Conservation (phyloP, 129 eudicot species). For the Flaveria linearis region DNA sequence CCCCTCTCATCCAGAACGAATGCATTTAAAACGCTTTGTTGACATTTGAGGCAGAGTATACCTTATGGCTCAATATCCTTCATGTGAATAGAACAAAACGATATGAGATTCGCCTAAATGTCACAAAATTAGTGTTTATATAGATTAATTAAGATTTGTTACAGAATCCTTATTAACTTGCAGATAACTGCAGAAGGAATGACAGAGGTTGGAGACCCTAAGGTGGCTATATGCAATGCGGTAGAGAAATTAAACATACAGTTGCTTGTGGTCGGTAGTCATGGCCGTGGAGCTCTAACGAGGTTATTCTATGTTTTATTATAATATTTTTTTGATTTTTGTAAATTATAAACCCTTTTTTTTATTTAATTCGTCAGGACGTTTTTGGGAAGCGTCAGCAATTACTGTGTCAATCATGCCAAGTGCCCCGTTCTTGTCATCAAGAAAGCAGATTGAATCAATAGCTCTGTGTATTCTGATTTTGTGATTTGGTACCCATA, state of each 20-base stretch:
- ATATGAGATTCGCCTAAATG: too few species aligned
- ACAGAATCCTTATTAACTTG: background rate
- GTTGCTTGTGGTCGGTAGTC: constrained; percentile 46
- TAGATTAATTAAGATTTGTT: too few species aligned
- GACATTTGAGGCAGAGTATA: too few species aligned
- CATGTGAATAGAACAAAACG: too few species aligned
- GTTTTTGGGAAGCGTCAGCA: constrained; percentile 45
- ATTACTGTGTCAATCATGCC: constrained; percentile 43
- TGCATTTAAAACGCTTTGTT: too few species aligned
- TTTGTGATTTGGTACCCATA: background rate
- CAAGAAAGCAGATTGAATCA: constrained; percentile 34
- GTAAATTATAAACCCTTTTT: background rate
- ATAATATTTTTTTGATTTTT: too few species aligned
- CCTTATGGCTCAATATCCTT: too few species aligned
- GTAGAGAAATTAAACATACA: constrained; percentile 31
- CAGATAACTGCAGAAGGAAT: constrained; percentile 42
- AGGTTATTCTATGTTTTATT: constrained; percentile 30
- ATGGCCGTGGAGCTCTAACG: constrained; percentile 35
- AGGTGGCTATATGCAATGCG: constrained; percentile 44
- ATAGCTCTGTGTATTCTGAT: background rate
- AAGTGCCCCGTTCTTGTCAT: constrained; percentile 53
- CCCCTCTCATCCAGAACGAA: too few species aligned
- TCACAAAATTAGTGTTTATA: background rate
- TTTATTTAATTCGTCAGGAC: constrained; percentile 19
- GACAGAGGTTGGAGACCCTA: constrained; percentile 40